These are phyloP conservation scores for Nicotiana otophora DNA, from an alignment of 257 asterid species.

Conservation along the genomic window DNA sequence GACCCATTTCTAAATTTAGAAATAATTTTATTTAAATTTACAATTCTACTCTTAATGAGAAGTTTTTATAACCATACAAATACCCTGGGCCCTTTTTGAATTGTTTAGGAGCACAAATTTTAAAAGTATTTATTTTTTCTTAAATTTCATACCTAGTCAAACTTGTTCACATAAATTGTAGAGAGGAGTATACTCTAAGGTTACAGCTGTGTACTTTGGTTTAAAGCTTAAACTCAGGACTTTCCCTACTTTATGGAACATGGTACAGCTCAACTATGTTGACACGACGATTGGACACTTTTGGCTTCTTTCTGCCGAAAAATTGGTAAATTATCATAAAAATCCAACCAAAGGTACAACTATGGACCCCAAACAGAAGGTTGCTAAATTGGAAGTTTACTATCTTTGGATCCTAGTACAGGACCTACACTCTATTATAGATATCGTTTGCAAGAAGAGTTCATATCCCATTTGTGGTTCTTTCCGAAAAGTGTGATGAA, in stretches of 20 bases:
- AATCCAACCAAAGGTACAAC: not conserved
- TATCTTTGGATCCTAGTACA: not conserved
- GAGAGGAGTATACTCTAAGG: not conserved
- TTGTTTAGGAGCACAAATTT: too few relatives aligned
- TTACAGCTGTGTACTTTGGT: not conserved
- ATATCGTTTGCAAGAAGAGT: too few relatives aligned
- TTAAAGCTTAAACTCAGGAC: not conserved
- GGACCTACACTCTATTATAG: not conserved
- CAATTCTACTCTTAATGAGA: too few relatives aligned
- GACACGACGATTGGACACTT: not conserved
- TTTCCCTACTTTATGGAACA: conserved; percentile 8
- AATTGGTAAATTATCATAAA: not conserved
- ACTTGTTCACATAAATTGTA: too few relatives aligned
- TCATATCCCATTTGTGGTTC: too few relatives aligned
- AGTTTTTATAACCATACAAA: too few relatives aligned
- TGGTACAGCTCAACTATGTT: not conserved
- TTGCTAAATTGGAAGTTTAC: not conserved
- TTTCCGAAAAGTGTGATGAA: too few relatives aligned
- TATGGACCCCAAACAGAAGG: not conserved
- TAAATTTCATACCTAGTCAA: too few relatives aligned
- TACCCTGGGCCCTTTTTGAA: too few relatives aligned
- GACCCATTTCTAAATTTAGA: too few relatives aligned
- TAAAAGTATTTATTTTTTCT: too few relatives aligned
- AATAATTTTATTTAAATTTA: too few relatives aligned
- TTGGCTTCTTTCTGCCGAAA: not conserved